Evolutionary conservation across 208 protist species (phyloP).

Genomic region (Leishmania tarentolae): DNA sequence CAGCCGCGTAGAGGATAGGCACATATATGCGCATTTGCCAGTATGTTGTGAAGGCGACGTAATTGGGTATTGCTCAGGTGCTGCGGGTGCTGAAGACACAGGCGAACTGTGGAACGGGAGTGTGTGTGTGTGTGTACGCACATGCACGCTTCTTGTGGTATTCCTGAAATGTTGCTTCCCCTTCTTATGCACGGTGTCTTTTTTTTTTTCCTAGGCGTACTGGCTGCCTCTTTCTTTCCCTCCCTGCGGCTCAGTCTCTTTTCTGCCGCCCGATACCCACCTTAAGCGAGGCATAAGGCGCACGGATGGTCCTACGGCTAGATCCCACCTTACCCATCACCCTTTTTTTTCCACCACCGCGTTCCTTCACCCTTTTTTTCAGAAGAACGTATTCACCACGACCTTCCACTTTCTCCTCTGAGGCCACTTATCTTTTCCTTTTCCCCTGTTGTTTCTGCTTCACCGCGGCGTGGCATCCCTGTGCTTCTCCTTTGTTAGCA

Average conservation of each 20-base stretch:
- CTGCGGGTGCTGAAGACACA: background rate
- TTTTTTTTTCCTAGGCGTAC: too few species aligned
- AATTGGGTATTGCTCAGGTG: background rate
- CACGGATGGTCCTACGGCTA: background rate
- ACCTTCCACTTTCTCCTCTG: background rate
- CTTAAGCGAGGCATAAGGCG: background rate
- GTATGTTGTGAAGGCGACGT: background rate
- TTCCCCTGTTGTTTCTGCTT: background rate
- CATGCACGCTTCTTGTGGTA: background rate
- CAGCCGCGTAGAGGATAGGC: background rate
- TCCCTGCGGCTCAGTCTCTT: background rate
- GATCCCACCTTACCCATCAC: too few species aligned
- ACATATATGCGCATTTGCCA: background rate
- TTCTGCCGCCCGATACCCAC: background rate
- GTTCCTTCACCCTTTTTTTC: background rate
- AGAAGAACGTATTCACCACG: background rate
- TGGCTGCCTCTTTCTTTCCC: background rate
- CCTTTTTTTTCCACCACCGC: background rate
- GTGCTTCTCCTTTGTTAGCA: background rate
- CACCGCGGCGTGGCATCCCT: background rate
- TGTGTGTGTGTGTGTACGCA: background rate
- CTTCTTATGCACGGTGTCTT: background rate
- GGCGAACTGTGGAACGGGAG: background rate
- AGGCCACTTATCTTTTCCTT: background rate
- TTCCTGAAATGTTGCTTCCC: background rate